Evolutionary conservation across 306 rosid genomes (phyloP).

Genomic region (Vicia faba): DNA sequence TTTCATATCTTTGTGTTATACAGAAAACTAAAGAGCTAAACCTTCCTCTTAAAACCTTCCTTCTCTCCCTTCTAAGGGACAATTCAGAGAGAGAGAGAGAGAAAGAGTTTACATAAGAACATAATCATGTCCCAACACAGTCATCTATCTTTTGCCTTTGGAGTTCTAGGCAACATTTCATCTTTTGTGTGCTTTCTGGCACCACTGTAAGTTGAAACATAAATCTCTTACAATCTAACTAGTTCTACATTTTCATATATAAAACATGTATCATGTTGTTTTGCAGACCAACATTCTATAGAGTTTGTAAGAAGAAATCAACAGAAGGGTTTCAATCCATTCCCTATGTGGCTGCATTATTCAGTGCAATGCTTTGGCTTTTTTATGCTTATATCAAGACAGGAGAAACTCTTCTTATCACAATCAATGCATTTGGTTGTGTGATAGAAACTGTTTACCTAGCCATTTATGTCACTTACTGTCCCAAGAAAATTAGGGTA

Average conservation of each 20-base stretch:
- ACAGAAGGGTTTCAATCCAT: slow-evolving; percentile 90
- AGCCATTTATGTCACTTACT: slow-evolving; percentile 67
- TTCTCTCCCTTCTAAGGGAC: slow-evolving; percentile 30
- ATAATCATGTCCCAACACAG: slow-evolving; percentile 38
- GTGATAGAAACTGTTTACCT: slow-evolving; percentile 86
- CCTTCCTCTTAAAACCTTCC: slow-evolving; percentile 29
- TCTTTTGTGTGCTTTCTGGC: slow-evolving; percentile 86
- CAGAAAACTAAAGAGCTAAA: slow-evolving; percentile 4
- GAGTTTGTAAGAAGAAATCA: slow-evolving; percentile 81
- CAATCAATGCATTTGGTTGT: slow-evolving; percentile 77
- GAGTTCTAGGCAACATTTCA: slow-evolving; percentile 75
- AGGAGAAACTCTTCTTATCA: slow-evolving; percentile 69
- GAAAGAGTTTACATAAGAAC: slow-evolving; percentile 5
- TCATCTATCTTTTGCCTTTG: slow-evolving; percentile 54
- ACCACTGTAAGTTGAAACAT: slow-evolving; percentile 65
- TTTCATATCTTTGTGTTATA: slow-evolving; percentile 32
- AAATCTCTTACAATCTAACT: neutral
- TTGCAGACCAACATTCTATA: slow-evolving; percentile 76
- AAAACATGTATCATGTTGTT: neutral
- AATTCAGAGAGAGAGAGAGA: neutral
- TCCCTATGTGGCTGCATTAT: slow-evolving; percentile 83
- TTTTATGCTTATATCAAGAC: slow-evolving; percentile 75
- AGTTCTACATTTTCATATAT: neutral
- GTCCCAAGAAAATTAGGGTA: slow-evolving; percentile 33
- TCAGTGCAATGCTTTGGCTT: slow-evolving; percentile 87